These are phyloP conservation scores for Clonostachys byssicola DNA, from an alignment of 2,329 filamentous ascomycete species.

Conservation along the genomic window DNA sequence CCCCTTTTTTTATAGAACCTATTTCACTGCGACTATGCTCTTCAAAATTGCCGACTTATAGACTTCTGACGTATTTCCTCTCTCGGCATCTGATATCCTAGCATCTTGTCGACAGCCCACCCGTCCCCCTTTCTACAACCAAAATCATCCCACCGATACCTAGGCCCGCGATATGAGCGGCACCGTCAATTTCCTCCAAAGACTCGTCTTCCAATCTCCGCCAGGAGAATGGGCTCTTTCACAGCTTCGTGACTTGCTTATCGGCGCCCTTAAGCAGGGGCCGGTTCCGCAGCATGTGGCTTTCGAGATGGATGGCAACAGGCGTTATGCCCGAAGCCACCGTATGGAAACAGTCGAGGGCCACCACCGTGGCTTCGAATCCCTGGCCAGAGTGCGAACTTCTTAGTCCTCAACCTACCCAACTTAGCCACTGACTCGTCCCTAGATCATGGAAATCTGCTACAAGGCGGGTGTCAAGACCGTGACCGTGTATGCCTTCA, in stretches of 20 bases:
- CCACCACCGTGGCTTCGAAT: constrained; percentile 93
- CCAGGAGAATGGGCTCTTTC: constrained; percentile 87
- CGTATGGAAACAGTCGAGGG: constrained; percentile 96
- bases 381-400: constrained; percentile 70
- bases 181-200: constrained; percentile 42
- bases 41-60: too few relatives aligned
- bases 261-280: constrained; percentile 84
- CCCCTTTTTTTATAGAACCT: too few relatives aligned
- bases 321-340: constrained; percentile 84
- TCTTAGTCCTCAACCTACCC: not conserved
- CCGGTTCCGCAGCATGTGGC: constrained; percentile 92
- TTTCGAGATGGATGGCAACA: constrained; percentile 99
- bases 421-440: not conserved
- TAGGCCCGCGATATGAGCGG: constrained; percentile 40
- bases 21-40: too few relatives aligned
- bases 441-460: constrained; percentile 88
- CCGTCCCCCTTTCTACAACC: too few relatives aligned
- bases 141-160: too few relatives aligned
- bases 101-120: too few relatives aligned
- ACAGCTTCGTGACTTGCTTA: constrained; percentile 76
- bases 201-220: constrained; percentile 81
- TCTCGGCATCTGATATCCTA: too few relatives aligned
- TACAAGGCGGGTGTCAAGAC: constrained; percentile 97
- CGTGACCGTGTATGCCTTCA: constrained; percentile 97
- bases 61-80: too few relatives aligned